Evolutionary conservation across 768 basidiomycete species (phyloP).

Genomic region (Macrolepiota albuminosa): DNA sequence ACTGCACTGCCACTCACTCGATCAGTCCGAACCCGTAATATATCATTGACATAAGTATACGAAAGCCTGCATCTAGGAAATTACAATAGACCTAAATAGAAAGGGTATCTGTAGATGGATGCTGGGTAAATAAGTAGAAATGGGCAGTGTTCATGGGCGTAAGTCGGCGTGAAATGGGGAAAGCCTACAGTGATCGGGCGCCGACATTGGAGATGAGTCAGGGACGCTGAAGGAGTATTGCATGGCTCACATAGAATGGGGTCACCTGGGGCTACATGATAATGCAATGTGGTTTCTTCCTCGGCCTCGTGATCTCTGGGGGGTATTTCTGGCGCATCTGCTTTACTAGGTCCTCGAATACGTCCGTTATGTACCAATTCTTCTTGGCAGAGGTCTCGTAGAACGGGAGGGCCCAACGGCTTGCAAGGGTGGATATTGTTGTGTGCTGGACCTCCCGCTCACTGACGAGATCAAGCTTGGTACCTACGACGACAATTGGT

Average conservation of each 20-base stretch:
- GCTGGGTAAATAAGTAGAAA: slow-evolving; percentile 16
- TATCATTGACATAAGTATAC: slow-evolving; percentile 4
- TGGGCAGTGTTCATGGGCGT: slow-evolving; percentile 14
- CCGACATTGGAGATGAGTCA: background rate
- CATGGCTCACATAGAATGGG: slow-evolving; percentile 5
- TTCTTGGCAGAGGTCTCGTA: slow-evolving; percentile 88
- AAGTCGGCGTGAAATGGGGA: slow-evolving; percentile 4
- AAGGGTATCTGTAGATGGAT: slow-evolving; percentile 18
- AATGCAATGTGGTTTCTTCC: slow-evolving; percentile 24
- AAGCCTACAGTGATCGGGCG: background rate
- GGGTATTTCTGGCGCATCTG: slow-evolving; percentile 73
- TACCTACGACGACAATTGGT: slow-evolving; percentile 84
- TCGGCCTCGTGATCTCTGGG: slow-evolving; percentile 21
- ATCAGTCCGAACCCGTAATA: background rate
- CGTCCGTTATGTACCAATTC: slow-evolving; percentile 75
- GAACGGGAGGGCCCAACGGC: slow-evolving; percentile 67
- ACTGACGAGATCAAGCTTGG: slow-evolving; percentile 74
- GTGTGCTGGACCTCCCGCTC: slow-evolving; percentile 73
- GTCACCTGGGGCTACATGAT: slow-evolving; percentile 32
- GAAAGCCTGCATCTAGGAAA: slow-evolving; percentile 6
- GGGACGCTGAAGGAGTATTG: background rate
- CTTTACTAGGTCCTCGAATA: slow-evolving; percentile 70
- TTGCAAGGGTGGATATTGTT: slow-evolving; percentile 60
- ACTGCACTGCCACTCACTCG: slow-evolving; percentile 18
- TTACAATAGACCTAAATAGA: slow-evolving; percentile 13